A percentile compares a stretch with the other conserved stretches of the same genome.
phyloP scores from a whole-genome alignment of 106 monocot genomes.

The Ottelia alismoides region DNA sequence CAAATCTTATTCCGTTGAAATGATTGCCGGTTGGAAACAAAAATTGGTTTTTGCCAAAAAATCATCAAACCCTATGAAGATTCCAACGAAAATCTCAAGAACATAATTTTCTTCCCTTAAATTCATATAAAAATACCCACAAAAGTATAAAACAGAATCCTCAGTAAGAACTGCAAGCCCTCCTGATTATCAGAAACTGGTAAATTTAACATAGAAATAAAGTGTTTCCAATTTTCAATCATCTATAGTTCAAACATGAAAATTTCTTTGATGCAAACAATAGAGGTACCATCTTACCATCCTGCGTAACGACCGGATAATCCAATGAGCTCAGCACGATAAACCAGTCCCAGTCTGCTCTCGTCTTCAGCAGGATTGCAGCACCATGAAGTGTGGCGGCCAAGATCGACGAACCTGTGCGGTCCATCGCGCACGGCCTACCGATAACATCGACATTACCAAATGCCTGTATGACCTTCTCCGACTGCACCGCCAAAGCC shows the following conservation, averaged over 20 bases:
- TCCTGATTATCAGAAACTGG: neutral
- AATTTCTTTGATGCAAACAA: no score
- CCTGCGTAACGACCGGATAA: constrained; percentile 21
- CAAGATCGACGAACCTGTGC: constrained; percentile 13
- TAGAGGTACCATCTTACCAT: constrained; percentile 12
- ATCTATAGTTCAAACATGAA: no score
- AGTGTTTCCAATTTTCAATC: no score
- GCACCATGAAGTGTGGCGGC: constrained; percentile 12
- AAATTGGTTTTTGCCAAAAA: no score
- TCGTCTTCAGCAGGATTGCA: constrained; percentile 8
- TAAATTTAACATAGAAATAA: neutral
- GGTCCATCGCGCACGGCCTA: neutral
- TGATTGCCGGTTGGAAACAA: no score
- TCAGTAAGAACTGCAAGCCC: neutral
- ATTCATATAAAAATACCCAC: neutral
- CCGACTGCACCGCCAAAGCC: neutral
- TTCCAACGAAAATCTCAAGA: no score
- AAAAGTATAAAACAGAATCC: neutral
- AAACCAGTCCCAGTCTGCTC: constrained; percentile 21
- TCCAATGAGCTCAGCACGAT: constrained; percentile 14
- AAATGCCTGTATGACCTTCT: neutral
- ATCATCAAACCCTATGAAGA: no score
- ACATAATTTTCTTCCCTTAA: no score
- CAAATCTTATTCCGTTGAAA: no score
- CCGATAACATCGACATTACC: constrained; percentile 11